Conservation (phyloP, 768 basidiomycete species). For the Phylloporus arenicola region DNA sequence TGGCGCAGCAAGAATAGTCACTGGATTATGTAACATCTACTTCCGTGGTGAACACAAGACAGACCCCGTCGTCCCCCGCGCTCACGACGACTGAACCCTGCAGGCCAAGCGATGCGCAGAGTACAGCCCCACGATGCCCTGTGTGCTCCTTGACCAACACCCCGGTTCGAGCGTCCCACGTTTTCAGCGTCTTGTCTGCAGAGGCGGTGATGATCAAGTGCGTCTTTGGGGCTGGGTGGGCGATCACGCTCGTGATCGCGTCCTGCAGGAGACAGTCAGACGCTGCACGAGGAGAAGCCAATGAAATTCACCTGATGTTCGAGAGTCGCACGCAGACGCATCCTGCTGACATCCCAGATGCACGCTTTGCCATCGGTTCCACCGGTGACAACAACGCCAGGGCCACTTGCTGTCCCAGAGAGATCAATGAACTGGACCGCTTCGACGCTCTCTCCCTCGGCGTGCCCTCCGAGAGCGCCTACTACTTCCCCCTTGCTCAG, state of each 20-base stretch:
- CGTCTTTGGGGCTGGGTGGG: conserved; percentile 67
- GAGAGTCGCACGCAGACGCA: conserved; percentile 75
- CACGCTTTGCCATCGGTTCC: conserved; percentile 92
- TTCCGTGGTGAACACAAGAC: conserved; percentile 75
- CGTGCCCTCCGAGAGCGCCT: conserved; percentile 73
- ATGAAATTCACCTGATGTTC: conserved; percentile 63
- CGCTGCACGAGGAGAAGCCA: too few species aligned
- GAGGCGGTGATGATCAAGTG: conserved; percentile 82
- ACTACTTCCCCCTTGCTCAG: conserved; percentile 83
- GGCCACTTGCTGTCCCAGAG: conserved; percentile 46
- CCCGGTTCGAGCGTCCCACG: conserved; percentile 92
- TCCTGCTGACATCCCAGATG: conserved; percentile 90
- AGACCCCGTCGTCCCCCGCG: conserved; percentile 86
- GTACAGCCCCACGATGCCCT: conserved; percentile 75
- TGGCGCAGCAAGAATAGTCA: background rate
- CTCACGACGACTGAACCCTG: conserved; percentile 73
- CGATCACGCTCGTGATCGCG: conserved; percentile 74
- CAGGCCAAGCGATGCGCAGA: conserved; percentile 67
- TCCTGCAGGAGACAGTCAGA: conserved; percentile 49
- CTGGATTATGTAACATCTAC: conserved; percentile 21
- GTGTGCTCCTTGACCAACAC: conserved; percentile 70
- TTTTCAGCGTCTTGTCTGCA: conserved; percentile 79
- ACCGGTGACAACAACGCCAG: conserved; percentile 68
- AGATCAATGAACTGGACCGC: conserved; percentile 80
- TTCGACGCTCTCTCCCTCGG: conserved; percentile 85